phyloP scores from a whole-genome alignment of 768 basidiomycete genomes.

The Pleurotus platypus region DNA sequence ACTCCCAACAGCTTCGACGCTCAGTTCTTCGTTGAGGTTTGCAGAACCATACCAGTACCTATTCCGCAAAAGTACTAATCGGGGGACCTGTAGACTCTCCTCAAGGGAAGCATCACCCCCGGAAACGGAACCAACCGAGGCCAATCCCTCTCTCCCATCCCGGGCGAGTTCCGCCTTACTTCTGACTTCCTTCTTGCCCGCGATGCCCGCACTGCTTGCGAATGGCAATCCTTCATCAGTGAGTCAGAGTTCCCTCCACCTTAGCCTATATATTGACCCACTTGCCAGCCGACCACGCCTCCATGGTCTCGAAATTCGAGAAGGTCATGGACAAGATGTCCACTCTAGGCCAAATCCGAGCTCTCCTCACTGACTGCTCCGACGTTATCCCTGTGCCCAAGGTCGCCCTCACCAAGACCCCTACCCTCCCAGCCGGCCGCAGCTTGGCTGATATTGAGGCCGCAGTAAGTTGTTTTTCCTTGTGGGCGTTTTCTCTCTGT shows the following conservation, averaged over 20 bases:
- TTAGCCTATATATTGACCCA: not conserved
- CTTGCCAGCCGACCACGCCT: slow-evolving; percentile 9
- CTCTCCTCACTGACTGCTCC: slow-evolving; percentile 11
- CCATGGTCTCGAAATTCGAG: slow-evolving; percentile 13
- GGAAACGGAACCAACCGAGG: slow-evolving; percentile 21
- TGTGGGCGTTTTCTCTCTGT: no score
- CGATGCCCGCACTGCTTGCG: slow-evolving; percentile 7
- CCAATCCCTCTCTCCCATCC: slow-evolving; percentile 18
- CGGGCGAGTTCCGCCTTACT: slow-evolving; percentile 22
- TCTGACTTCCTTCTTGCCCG: slow-evolving; percentile 14
- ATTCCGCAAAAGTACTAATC: not conserved
- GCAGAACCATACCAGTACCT: not conserved
- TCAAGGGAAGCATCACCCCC: slow-evolving; percentile 22
- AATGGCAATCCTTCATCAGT: slow-evolving; percentile 10
- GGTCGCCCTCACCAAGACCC: slow-evolving; percentile 14
- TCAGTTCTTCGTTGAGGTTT: slow-evolving; percentile 27
- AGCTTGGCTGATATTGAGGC: slow-evolving; percentile 1
- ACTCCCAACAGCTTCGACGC: slow-evolving; percentile 27
- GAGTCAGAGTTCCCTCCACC: not conserved
- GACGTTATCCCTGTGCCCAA: slow-evolving; percentile 15
- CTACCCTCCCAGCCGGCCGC: slow-evolving; percentile 16
- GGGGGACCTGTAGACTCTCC: slow-evolving; percentile 17
- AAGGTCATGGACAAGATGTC: slow-evolving; percentile 17
- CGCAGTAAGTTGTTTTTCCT: slow-evolving; percentile 1
- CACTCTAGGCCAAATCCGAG: slow-evolving; percentile 14